phyloP scores from a whole-genome alignment of 768 basidiomycete genomes.

The Cystofilobasidium bisporidii region DNA sequence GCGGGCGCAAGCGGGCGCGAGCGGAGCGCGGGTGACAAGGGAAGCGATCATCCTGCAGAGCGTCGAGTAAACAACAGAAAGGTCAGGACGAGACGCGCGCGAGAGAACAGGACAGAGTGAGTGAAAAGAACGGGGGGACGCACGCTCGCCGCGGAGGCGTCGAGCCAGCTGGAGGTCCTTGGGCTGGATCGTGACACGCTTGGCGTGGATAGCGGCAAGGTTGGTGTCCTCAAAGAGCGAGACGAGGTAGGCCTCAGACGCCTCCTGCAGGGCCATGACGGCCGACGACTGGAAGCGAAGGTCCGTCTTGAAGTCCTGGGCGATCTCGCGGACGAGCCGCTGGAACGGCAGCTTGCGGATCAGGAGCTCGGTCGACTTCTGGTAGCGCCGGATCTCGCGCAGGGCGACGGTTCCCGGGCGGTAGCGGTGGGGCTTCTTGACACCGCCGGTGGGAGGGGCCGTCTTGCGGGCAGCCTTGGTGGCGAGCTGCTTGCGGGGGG shows the following conservation, averaged over 20 bases:
- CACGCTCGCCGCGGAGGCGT: neutral
- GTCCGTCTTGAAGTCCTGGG: too few relatives aligned
- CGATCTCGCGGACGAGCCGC: too few relatives aligned
- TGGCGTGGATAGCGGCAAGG: conserved; percentile 83
- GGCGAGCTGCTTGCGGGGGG: conserved; percentile 90
- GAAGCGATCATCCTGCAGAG: too few relatives aligned
- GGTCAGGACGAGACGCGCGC: too few relatives aligned
- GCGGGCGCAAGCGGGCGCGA: too few relatives aligned
- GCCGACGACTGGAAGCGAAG: too few relatives aligned
- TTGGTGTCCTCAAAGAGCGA: conserved; percentile 80
- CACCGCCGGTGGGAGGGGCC: conserved; percentile 40
- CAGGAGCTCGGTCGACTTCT: conserved; percentile 48
- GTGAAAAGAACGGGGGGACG: too few relatives aligned
- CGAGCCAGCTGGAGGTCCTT: neutral
- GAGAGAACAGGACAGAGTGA: too few relatives aligned
- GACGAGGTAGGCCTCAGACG: conserved; percentile 59
- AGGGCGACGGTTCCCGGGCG: conserved; percentile 44
- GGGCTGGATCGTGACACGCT: conserved; percentile 39
- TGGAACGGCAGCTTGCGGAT: conserved; percentile 49
- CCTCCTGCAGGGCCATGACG: too few relatives aligned
- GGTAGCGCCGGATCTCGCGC: conserved; percentile 35
- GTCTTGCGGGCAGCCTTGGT: conserved; percentile 93
- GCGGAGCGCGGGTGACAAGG: too few relatives aligned
- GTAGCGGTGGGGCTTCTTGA: conserved; percentile 37
- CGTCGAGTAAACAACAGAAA: too few relatives aligned